Percentiles rank a stretch among this genome's conserved stretches.
phyloP scores from a whole-genome alignment of 805 yeast genomes.

The Saccharomycopsis fibuligera region DNA sequence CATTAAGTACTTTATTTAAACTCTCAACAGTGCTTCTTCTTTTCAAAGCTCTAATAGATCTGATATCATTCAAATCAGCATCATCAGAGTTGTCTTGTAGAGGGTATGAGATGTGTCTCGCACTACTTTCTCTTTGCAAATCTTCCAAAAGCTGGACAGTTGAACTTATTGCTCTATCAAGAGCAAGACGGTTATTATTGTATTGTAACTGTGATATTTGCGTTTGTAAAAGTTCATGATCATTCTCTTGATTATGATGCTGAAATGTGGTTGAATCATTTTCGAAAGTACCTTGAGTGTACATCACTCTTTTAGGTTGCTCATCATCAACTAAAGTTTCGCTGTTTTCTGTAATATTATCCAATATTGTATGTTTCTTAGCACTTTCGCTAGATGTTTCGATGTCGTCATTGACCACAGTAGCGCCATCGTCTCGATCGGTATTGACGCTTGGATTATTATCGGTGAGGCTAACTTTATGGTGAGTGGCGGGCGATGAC shows the following conservation, averaged over 20 bases:
- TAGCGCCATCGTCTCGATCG: constrained; percentile 9
- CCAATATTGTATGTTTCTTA: constrained; percentile 2
- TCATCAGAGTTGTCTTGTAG: constrained; percentile 32
- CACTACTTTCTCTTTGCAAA: constrained; percentile 48
- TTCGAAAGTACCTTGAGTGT: constrained; percentile 11
- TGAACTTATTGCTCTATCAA: constrained; percentile 55
- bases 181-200: constrained; percentile 60
- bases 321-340: constrained; percentile 14
- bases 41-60: constrained; percentile 23
- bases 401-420: constrained; percentile 3
- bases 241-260: not conserved
- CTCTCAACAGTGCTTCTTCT: constrained; percentile 25
- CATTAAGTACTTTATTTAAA: constrained; percentile 26
- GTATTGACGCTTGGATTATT: no score
- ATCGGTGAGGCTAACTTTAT: no score
- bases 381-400: not conserved
- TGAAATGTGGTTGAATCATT: constrained; percentile 3
- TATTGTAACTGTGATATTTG: constrained; percentile 71
- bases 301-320: constrained; percentile 14
- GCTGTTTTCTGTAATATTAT: constrained; percentile 5
- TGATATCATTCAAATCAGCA: constrained; percentile 25
- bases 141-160: constrained; percentile 46
- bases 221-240: constrained; percentile 29
- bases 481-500: no score
- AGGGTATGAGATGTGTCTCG: constrained; percentile 61